phyloP scores from a whole-genome alignment of 331 rosid genomes.

The Prunus yedoensis region DNA sequence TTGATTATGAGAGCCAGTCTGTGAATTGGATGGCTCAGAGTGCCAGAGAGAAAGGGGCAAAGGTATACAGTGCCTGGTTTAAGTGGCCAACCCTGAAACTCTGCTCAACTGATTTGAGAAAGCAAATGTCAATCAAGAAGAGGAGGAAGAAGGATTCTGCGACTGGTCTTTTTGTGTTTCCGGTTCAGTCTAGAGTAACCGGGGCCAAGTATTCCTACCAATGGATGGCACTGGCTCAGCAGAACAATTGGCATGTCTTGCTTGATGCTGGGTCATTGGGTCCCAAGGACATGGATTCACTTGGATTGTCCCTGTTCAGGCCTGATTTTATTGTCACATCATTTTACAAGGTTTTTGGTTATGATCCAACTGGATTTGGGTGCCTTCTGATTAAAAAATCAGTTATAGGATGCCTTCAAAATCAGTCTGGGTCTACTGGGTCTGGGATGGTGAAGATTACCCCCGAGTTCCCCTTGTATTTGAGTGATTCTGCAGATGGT shows the following conservation, averaged over 20 bases:
- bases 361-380: conserved; percentile 97
- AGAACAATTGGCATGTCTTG: conserved; percentile 95
- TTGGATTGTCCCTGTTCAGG: conserved; percentile 86
- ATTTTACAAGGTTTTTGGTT: conserved; percentile 88
- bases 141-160: too few species aligned
- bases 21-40: too few species aligned
- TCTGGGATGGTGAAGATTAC: conserved; percentile 96
- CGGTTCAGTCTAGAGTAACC: too few species aligned
- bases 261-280: conserved; percentile 98
- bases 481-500: conserved; percentile 84
- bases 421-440: conserved; percentile 89
- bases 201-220: conserved; percentile 19
- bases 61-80: too few species aligned
- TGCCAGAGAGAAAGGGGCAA: too few species aligned
- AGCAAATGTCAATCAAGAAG: too few species aligned
- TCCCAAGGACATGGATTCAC: conserved; percentile 99
- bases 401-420: conserved; percentile 81
- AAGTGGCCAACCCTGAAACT: too few species aligned
- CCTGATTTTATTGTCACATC: conserved; percentile 95
- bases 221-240: conserved; percentile 98
- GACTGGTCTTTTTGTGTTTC: too few species aligned
- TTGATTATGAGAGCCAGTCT: too few species aligned
- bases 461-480: conserved; percentile 83
- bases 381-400: conserved; percentile 92
- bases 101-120: too few species aligned